Conservation (phyloP, 106 monocot genomes). For the Iris macrosiphon region DNA sequence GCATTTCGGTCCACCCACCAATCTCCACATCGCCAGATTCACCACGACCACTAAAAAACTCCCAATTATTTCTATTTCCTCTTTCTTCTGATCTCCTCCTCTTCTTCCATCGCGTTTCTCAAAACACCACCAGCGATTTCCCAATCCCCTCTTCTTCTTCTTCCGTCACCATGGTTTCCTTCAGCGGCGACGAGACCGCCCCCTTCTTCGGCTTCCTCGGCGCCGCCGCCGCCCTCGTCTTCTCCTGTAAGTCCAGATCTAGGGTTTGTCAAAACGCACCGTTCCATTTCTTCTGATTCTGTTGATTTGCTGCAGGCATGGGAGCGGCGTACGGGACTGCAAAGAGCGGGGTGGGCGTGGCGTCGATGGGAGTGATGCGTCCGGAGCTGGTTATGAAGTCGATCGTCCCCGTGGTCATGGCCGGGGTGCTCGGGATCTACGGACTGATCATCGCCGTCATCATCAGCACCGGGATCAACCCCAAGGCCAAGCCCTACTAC, state of each 20-base stretch:
- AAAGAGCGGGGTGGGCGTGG: slow-evolving; percentile 84
- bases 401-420: slow-evolving; percentile 89
- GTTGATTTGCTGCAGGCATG: slow-evolving; percentile 50
- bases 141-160: neutral
- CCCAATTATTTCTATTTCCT: neutral
- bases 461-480: slow-evolving; percentile 58
- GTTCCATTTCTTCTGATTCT: no score
- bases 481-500: slow-evolving; percentile 84
- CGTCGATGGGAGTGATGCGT: slow-evolving; percentile 92
- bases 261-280: no score
- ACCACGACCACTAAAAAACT: no score
- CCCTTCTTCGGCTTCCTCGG: slow-evolving; percentile 72
- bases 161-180: slow-evolving; percentile 11
- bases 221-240: slow-evolving; percentile 70
- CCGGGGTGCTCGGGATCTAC: slow-evolving; percentile 89
- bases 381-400: slow-evolving; percentile 95
- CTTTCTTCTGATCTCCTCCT: neutral
- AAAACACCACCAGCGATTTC: no score
- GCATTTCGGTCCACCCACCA: no score
- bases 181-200: slow-evolving; percentile 54
- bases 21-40: no score
- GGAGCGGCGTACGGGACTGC: slow-evolving; percentile 91
- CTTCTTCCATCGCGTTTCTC: neutral
- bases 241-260: slow-evolving; percentile 43
- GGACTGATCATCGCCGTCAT: slow-evolving; percentile 69